Evolutionary conservation across 306 rosid genomes (phyloP), one percentile per base, ranked within the genome.

Genomic region (Inga laurina): DNA sequence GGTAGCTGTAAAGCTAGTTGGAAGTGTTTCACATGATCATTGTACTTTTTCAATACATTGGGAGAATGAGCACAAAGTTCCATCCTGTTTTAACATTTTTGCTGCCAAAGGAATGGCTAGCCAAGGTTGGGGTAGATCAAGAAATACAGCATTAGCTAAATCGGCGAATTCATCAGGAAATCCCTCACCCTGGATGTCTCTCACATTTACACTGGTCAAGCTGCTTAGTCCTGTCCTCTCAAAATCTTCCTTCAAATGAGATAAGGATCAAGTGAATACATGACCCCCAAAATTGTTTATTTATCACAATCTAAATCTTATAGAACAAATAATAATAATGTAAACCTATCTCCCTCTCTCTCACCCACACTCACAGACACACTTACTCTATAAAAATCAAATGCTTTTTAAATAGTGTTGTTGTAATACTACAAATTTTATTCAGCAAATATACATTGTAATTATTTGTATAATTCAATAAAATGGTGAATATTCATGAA

Each of bases 101-200:
- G 79, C 91, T 7, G 91, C 97, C 7, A 95, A 95, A 86, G 97
- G 94, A 83, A 95, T 93, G 37, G 93, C 94, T 44, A 93, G 84
- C 97, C 97, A 95, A 35, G 97, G 97, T 82, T 95, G 97, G 81
- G 97, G 98, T 72, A 95, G 90, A 86, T 95, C 98, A 84, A 95
- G 86, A 88, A 93, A 95, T 77, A 90, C 88, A 10, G 97, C 82
- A 71, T 95, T 97, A 21, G 89, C 94, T 84, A 77, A 79, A 74
- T 91, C 89, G 13, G 76, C 66, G 74, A 87, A 84, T 72, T 91
- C 91, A 83, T 88, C 91, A 10, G 97, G 97, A 87, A 95, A 95
- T 68, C 97, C 98, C 81, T 91, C 90, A 27, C 94, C 97, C 84
- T 93, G 98, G 82, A 93, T 90, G 80, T 95, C 97, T 84, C 95